phyloP scores from a whole-genome alignment of 176 grass and related monocot species.

The Metroxylon sagu region DNA sequence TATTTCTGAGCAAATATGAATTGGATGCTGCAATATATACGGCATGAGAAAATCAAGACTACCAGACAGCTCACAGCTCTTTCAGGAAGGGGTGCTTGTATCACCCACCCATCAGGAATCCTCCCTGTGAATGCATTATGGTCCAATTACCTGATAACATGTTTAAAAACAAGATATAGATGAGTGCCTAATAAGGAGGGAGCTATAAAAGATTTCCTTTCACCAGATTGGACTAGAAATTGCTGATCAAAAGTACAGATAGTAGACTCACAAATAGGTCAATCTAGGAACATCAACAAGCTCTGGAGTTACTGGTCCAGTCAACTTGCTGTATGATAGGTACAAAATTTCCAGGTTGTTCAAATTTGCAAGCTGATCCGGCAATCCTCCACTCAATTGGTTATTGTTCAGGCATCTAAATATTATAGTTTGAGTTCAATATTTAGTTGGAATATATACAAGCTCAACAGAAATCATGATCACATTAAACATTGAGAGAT shows the following conservation, averaged over 20 bases:
- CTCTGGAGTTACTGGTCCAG: slow-evolving; percentile 65
- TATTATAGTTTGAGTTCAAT: background rate
- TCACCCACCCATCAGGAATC: slow-evolving; percentile 74
- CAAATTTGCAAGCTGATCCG: slow-evolving; percentile 89
- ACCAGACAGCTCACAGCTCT: slow-evolving; percentile 52
- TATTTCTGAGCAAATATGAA: background rate
- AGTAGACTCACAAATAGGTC: slow-evolving; percentile 66
- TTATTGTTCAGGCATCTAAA: slow-evolving; percentile 83
- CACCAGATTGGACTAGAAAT: too few species aligned
- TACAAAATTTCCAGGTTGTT: slow-evolving; percentile 87
- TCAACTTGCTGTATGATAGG: slow-evolving; percentile 77
- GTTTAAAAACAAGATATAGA: too few species aligned
- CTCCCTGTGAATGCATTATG: slow-evolving; percentile 89
- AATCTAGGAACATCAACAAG: slow-evolving; percentile 77
- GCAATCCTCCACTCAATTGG: slow-evolving; percentile 74
- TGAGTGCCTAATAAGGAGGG: too few species aligned
- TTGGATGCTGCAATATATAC: slow-evolving; percentile 7
- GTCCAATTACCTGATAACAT: slow-evolving; percentile 61
- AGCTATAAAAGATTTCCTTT: too few species aligned
- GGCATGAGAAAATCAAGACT: background rate
- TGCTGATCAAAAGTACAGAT: too few species aligned
- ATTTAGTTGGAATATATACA: too few species aligned
- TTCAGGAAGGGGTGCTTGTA: slow-evolving; percentile 91
- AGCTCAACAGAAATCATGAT: too few species aligned
- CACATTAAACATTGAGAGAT: too few species aligned